Evolutionary conservation across 1,284 basidiomycete species (phyloP), one percentile per base, ranked within the genome.

Genomic region (Trichosporon asahii): DNA sequence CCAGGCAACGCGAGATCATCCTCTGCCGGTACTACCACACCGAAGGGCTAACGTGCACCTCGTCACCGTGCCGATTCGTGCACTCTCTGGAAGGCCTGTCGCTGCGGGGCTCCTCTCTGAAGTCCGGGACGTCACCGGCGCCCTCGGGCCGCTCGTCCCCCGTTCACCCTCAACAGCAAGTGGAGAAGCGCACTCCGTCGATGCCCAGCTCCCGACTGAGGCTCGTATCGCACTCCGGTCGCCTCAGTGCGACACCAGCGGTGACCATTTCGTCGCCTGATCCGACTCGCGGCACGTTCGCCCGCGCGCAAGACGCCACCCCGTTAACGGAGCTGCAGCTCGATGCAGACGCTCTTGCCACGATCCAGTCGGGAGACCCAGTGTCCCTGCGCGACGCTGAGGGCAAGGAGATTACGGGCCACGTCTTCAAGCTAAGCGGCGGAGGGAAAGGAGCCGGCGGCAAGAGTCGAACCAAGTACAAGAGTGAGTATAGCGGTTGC

Each of bases 1-100:
- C 53, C 9, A 12, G 33, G 9, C 82, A 78, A 21, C 27, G 55
- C n/a, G 69, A 73, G 35, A 67, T 83, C 76, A 82, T 84, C 61
- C 75, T 83, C 15, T 85, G 84, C 70, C 75, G 80, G 67, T 84
- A 82, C 74, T 84, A 83, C 72, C 84, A 82, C 72, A 83, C 80
- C 6, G 78, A 79, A 9, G 82, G 82, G 15, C 70, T 81, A 57
- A 81, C 78, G 15, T 84, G 82, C 69, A 85, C 83, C 23, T 83
- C 82, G 23, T 77, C 80, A 46, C 84, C 84, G n/a, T 85, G 82
- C 71, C 78, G 82, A 60, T 84, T 84, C 71, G 80, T 83, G 11
- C 83, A 84, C 70, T 74, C 77, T 40, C 75, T 83, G 53, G 75
- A 76, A 1, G 27, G 44, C 40, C 18, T 61, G 18, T 61, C 29